Base-by-base conservation (phyloP, 495 filamentous ascomycete genomes). In the Aspergillus conjunctus region DNA sequence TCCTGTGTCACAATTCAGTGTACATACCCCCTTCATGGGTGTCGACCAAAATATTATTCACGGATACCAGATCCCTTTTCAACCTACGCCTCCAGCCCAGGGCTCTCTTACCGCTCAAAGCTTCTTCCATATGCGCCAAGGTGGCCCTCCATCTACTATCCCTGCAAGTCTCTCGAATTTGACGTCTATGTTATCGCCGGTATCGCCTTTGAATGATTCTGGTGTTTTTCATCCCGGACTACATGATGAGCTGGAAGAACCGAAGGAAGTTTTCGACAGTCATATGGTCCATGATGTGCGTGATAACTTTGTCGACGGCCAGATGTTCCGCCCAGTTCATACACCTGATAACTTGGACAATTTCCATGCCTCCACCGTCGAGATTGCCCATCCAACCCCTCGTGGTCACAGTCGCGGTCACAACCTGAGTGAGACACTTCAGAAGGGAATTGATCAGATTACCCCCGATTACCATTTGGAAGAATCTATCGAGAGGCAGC, bases 391-490 rank as follows among this genome's bases (percentile, higher is more conserved):
- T 44, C 88, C 88, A 10, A 86, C 82, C 41, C 87, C 88, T 45
- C 83, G 83, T 55, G 82, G 85, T 20, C 86, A 88, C 61, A 77
- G 75, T 39, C 67, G 64, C 51, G 73, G 74, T 43, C 87, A 88
- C 51, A 88, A 90, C 62, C 72, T 88, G 41, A 89, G 86, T 60
- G 83, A 85, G 57, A 90, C 84, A 33, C 79, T 97, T 30, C 91
- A 97, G 71, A 86, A 88, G 66, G 92, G 95, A 62, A 85, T 96
- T 46, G 90, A 95, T 51, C 77, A 79, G 21, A 87, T 91, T 68
- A 85, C 85, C n/a, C 72, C 77, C 41, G 88, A 95, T 58, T 91
- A 94, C 65, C 89, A 93, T 58, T 69, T 92, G 56, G 90, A 91
- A 65, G 81, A 88, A 63, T 85, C 88, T 41, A 86, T 90, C 62